phyloP scores from a whole-genome alignment of 1,139 yeast species.

The Suzukiozyma palmioleophila region DNA sequence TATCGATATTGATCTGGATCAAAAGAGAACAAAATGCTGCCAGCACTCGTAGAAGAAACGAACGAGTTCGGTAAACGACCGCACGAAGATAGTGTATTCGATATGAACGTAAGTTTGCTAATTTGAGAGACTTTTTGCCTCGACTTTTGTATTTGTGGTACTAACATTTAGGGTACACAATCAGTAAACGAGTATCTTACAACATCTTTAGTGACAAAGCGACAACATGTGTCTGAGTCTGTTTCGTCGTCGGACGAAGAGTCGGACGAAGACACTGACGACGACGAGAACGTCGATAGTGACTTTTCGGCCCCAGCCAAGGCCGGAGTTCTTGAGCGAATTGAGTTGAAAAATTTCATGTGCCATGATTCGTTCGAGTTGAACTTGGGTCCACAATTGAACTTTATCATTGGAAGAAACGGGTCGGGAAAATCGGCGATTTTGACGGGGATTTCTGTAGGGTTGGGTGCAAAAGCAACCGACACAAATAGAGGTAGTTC shows the following conservation, averaged over 20 bases:
- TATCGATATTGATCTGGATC: too few species aligned
- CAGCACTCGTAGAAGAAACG: not conserved
- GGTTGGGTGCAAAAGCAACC: conserved; percentile 92
- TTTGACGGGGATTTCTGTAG: conserved; percentile 84
- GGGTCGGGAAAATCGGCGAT: conserved; percentile 97
- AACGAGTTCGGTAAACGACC: not conserved
- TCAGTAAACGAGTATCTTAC: conserved; percentile 14
- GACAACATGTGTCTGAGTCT: conserved; percentile 8
- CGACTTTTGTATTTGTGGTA: not conserved
- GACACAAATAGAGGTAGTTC: conserved; percentile 82
- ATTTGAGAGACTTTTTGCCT: not conserved
- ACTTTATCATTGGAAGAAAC: conserved; percentile 89
- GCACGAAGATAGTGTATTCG: not conserved
- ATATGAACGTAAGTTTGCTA: not conserved
- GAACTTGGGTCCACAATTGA: conserved; percentile 76
- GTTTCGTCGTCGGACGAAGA: conserved; percentile 6
- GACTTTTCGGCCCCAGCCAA: conserved; percentile 25
- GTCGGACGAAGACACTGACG: not conserved
- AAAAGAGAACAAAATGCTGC: not conserved
- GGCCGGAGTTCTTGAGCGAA: conserved; percentile 55
- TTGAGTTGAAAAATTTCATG: conserved; percentile 66
- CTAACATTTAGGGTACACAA: conserved; percentile 12
- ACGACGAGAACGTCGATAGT: conserved; percentile 1
- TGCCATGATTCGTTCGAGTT: conserved; percentile 81
- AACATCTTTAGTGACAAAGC: conserved; percentile 12